Evolutionary conservation across 2,329 filamentous ascomycete species (phyloP).

Genomic region (Diaporthe ilicicola): DNA sequence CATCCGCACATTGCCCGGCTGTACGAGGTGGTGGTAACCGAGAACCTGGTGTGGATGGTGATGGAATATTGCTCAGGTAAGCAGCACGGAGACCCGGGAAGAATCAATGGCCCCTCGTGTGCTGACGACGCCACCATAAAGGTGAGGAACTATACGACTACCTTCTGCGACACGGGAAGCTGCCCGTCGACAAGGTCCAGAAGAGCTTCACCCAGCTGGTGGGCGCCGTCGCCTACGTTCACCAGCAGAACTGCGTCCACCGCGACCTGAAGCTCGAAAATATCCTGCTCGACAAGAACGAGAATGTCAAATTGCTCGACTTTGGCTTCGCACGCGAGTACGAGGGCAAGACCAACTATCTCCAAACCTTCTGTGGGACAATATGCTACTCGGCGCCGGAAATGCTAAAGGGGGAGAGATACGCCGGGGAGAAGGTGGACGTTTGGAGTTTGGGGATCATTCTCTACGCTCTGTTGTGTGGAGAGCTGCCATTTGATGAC

Average conservation of each 20-base stretch:
- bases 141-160: slow-evolving; percentile 98
- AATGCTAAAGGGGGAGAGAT: slow-evolving; percentile 98
- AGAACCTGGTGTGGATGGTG: slow-evolving; percentile 93
- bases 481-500: slow-evolving; percentile 93
- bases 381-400: slow-evolving; percentile 98
- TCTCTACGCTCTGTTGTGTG: slow-evolving; percentile 81
- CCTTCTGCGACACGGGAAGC: slow-evolving; percentile 84
- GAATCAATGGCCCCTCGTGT: background rate
- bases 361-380: slow-evolving; percentile 97
- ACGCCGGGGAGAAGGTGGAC: slow-evolving; percentile 96
- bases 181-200: slow-evolving; percentile 87
- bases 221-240: slow-evolving; percentile 93
- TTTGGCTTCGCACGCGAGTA: slow-evolving; percentile 99
- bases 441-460: slow-evolving; percentile 93
- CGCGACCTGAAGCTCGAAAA: slow-evolving; percentile 97
- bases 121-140: slow-evolving; percentile 54
- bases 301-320: slow-evolving; percentile 97
- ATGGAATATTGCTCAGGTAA: slow-evolving; percentile 94
- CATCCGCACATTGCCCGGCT: slow-evolving; percentile 96
- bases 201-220: slow-evolving; percentile 96
- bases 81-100: slow-evolving; percentile 36
- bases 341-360: slow-evolving; percentile 90
- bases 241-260: slow-evolving; percentile 94
- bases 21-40: slow-evolving; percentile 98
- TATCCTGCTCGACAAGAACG: slow-evolving; percentile 93